A percentile compares a stretch with the other conserved stretches of the same genome.
Evolutionary conservation across 257 asterid species (phyloP).

Genomic region (Nicotiana tabacum): DNA sequence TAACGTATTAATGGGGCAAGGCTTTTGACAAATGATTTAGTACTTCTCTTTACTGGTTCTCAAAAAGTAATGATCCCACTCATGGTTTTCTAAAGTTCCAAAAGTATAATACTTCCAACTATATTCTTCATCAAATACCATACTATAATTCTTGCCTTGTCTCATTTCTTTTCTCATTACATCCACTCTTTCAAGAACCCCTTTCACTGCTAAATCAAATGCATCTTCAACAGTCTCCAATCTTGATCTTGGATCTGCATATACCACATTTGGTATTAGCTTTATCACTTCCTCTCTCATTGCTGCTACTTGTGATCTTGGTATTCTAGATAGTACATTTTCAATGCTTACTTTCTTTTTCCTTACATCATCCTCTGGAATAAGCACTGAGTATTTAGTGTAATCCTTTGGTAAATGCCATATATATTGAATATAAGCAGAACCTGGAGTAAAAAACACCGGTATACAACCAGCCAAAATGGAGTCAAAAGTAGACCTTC

Average conservation of each 20-base stretch:
- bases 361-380: slow-evolving; percentile 60
- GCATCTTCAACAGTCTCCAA: slow-evolving; percentile 56
- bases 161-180: slow-evolving; percentile 36
- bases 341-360: slow-evolving; percentile 47
- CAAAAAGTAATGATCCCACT: slow-evolving; percentile 67
- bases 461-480: slow-evolving; percentile 88
- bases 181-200: slow-evolving; percentile 47
- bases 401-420: slow-evolving; percentile 71
- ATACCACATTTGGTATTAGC: slow-evolving; percentile 65
- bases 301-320: slow-evolving; percentile 33
- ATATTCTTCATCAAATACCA: slow-evolving; percentile 45
- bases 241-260: slow-evolving; percentile 55
- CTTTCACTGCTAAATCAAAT: slow-evolving; percentile 57
- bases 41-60: slow-evolving; percentile 27
- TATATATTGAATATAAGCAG: slow-evolving; percentile 74
- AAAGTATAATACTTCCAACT: slow-evolving; percentile 82
- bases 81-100: slow-evolving; percentile 50
- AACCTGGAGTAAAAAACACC: slow-evolving; percentile 69
- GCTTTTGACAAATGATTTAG: not conserved
- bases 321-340: slow-evolving; percentile 35
- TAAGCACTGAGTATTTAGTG: slow-evolving; percentile 54
- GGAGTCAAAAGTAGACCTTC: slow-evolving; percentile 76
- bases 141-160: slow-evolving; percentile 34
- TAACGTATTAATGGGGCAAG: not conserved
- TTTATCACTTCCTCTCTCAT: slow-evolving; percentile 76